Evolutionary conservation across 441 rosid species (phyloP).

Genomic region (Breynia disticha): DNA sequence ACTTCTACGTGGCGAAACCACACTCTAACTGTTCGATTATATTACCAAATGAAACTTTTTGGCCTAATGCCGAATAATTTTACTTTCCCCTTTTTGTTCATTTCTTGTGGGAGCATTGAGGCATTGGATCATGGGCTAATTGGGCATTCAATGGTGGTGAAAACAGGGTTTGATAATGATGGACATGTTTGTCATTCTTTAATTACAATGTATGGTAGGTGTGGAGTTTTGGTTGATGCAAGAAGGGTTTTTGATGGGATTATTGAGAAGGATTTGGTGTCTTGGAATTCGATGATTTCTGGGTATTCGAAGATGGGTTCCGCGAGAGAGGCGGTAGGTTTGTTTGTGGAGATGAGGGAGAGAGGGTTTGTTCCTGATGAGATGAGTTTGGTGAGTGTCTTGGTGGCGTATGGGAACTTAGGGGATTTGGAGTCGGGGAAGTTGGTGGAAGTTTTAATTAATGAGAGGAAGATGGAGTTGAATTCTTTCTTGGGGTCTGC

Average conservation of each 20-base stretch:
- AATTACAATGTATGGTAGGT: slow-evolving; percentile 41
- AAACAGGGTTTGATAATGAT: slow-evolving; percentile 46
- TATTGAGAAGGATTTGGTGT: slow-evolving; percentile 43
- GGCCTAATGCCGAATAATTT: slow-evolving; percentile 53
- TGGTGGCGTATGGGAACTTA: slow-evolving; percentile 55
- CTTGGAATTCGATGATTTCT: slow-evolving; percentile 86
- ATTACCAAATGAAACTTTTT: slow-evolving; percentile 41
- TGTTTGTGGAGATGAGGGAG: slow-evolving; percentile 50
- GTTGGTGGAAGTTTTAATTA: slow-evolving; percentile 42
- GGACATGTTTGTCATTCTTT: slow-evolving; percentile 50
- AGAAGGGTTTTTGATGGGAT: slow-evolving; percentile 72
- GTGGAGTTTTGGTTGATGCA: slow-evolving; percentile 31
- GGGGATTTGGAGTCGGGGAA: slow-evolving; percentile 59
- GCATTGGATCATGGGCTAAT: slow-evolving; percentile 40
- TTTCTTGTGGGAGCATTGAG: slow-evolving; percentile 45
- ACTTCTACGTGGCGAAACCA: slow-evolving; percentile 45
- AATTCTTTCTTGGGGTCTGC: slow-evolving; percentile 57
- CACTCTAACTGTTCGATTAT: slow-evolving; percentile 31
- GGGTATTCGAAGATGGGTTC: slow-evolving; percentile 63
- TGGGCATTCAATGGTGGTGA: slow-evolving; percentile 48
- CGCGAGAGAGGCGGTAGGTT: slow-evolving; percentile 39
- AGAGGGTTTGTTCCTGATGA: slow-evolving; percentile 55
- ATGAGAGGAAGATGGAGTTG: slow-evolving; percentile 34
- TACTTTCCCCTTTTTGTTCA: slow-evolving; percentile 62
- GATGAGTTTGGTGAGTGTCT: slow-evolving; percentile 68